Conservation (phyloP, 2,329 filamentous ascomycete genomes). For the Geosmithia morbida region DNA sequence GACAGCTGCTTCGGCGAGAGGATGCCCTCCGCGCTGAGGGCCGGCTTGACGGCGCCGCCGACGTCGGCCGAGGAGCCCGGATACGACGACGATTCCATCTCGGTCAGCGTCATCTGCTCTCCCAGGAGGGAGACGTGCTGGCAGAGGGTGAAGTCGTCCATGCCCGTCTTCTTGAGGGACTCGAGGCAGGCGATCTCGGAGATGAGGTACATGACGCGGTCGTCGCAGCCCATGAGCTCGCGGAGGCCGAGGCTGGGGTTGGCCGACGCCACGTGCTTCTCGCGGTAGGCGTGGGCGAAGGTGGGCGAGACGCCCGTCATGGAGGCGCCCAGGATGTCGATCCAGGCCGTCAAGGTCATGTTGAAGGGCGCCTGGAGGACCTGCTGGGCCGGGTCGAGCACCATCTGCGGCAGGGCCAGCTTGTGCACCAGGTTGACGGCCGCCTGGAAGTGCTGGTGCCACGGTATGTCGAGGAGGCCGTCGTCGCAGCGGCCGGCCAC, state of each 20-base stretch:
- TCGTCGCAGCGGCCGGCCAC: constrained; percentile 79
- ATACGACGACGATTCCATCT: constrained; percentile 45
- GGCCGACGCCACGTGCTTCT: constrained; percentile 66
- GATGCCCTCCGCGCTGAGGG: constrained; percentile 52
- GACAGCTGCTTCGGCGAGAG: constrained; percentile 73
- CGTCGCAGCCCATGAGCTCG: constrained; percentile 95
- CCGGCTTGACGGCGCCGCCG: constrained; percentile 27
- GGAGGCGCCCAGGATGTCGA: constrained; percentile 89
- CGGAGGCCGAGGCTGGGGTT: constrained; percentile 58
- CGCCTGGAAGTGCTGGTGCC: constrained; percentile 94
- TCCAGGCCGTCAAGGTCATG: constrained; percentile 90
- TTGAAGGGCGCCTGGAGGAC: constrained; percentile 63
- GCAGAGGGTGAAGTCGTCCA: constrained; percentile 78
- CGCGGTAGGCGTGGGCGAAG: constrained; percentile 90
- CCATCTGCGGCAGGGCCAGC: constrained; percentile 60
- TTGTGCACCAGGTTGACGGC: constrained; percentile 74
- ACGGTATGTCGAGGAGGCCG: constrained; percentile 77
- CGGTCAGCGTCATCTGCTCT: constrained; percentile 71
- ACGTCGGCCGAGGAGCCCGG: too few relatives aligned
- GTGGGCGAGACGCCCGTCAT: constrained; percentile 77
- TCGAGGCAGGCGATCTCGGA: constrained; percentile 95
- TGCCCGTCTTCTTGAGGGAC: constrained; percentile 67
- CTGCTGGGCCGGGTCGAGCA: constrained; percentile 42
- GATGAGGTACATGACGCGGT: constrained; percentile 94
- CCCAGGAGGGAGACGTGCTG: constrained; percentile 80